A percentile compares a stretch with the other conserved stretches of the same genome.
Evolutionary conservation across 1,139 yeast species (phyloP).

Genomic region (Zygoascus sp.): DNA sequence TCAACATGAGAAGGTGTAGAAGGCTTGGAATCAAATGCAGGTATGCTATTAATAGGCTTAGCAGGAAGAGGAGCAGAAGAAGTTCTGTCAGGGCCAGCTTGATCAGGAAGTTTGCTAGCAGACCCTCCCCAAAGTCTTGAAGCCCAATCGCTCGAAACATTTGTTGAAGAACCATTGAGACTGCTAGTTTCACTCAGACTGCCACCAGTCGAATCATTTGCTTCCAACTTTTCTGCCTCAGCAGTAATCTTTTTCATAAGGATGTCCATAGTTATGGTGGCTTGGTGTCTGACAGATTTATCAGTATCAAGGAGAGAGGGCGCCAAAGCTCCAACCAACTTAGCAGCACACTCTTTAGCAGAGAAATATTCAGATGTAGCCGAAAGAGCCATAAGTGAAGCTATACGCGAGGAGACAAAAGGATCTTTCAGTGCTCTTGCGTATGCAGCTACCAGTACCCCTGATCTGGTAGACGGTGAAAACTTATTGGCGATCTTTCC

Average conservation of each 20-base stretch:
- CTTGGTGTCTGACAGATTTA: conserved; percentile 64
- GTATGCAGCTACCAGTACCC: conserved; percentile 82
- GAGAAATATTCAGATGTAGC: conserved; percentile 61
- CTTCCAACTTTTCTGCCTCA: conserved; percentile 49
- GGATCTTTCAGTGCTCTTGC: conserved; percentile 80
- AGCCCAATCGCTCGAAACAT: conserved; percentile 9
- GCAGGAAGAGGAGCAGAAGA: conserved; percentile 10
- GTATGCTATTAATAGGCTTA: neutral
- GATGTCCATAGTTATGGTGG: conserved; percentile 59
- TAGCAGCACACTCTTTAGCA: conserved; percentile 73
- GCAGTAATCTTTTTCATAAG: conserved; percentile 61
- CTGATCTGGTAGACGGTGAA: conserved; percentile 39
- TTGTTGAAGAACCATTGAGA: neutral
- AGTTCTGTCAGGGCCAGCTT: conserved; percentile 9
- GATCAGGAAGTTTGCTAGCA: neutral
- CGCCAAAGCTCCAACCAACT: conserved; percentile 80
- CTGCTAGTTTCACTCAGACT: neutral
- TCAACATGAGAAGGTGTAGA: neutral
- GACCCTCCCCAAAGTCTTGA: conserved; percentile 1
- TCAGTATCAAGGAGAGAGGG: conserved; percentile 76
- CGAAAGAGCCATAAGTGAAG: conserved; percentile 72
- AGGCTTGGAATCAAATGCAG: neutral
- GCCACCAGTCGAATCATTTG: neutral
- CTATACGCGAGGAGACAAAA: conserved; percentile 68
- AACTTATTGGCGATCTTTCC: conserved; percentile 65